Percentiles rank a stretch among this genome's conserved stretches.
Evolutionary conservation across 495 filamentous ascomycete species (phyloP).

Genomic region (Polyplosphaeria fusca): DNA sequence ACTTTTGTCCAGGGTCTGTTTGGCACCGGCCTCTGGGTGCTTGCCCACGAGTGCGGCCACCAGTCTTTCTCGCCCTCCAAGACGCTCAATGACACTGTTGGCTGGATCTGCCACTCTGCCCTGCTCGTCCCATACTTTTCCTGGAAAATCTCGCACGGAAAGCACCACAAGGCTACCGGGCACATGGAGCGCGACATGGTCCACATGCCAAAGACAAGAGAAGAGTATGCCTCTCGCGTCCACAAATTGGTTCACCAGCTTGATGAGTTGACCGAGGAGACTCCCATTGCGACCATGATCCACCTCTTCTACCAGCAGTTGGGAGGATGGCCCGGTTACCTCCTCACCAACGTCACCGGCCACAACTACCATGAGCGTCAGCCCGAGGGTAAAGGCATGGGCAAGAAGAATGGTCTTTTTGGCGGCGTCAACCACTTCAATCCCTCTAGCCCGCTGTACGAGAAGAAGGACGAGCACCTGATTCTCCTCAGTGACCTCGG

Average conservation of each 20-base stretch:
- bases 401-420: conserved; percentile 77
- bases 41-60: conserved; percentile 87
- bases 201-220: conserved; percentile 83
- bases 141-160: conserved; percentile 71
- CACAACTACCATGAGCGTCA: conserved; percentile 83
- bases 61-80: conserved; percentile 64
- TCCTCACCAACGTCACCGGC: conserved; percentile 83
- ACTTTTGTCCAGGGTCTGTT: conserved; percentile 72
- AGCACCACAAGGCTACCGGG: conserved; percentile 86
- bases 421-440: conserved; percentile 90
- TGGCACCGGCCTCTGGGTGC: conserved; percentile 77
- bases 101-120: conserved; percentile 63
- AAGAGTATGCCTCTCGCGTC: conserved; percentile 66
- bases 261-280: conserved; percentile 87
- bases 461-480: conserved; percentile 68
- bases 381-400: conserved; percentile 68
- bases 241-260: conserved; percentile 74
- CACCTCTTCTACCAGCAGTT: conserved; percentile 79
- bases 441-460: conserved; percentile 82
- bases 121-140: conserved; percentile 71
- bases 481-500: conserved; percentile 74
- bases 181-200: conserved; percentile 97
- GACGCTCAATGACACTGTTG: conserved; percentile 62
- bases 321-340: conserved; percentile 85
- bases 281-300: conserved; percentile 74